Conservation (phyloP, 2,329 filamentous ascomycete species). For the Pezizomycotina sp. region DNA sequence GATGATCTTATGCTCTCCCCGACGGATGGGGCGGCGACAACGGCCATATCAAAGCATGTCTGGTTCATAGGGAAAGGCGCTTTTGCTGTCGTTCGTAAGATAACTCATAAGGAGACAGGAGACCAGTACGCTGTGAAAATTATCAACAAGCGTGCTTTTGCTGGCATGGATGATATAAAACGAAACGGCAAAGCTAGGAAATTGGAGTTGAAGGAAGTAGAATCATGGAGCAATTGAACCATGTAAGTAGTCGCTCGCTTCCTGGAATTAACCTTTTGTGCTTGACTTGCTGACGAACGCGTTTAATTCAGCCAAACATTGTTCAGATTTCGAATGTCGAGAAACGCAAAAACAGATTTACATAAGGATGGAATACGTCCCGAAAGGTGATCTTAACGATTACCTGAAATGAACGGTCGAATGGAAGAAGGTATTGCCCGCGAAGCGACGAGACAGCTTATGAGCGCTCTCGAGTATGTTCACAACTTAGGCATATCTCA, state of each 20-base stretch:
- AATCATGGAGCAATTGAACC: constrained; percentile 77
- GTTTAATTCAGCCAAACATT: constrained; percentile 51
- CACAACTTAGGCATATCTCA: constrained; percentile 84
- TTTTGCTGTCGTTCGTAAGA: constrained; percentile 83
- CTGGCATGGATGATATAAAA: constrained; percentile 13
- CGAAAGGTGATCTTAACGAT: constrained; percentile 64
- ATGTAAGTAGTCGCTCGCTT: constrained; percentile 43
- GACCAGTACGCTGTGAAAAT: constrained; percentile 81
- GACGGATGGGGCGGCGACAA: constrained; percentile 68
- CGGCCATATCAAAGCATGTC: constrained; percentile 61
- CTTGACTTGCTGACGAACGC: constrained; percentile 14
- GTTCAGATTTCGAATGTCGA: constrained; percentile 82
- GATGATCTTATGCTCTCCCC: constrained; percentile 27
- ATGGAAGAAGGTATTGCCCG: constrained; percentile 55
- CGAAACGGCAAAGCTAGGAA: constrained; percentile 13
- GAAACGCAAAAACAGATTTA: constrained; percentile 68
- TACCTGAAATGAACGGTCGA: constrained; percentile 45
- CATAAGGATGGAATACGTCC: constrained; percentile 93
- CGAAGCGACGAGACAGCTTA: constrained; percentile 55
- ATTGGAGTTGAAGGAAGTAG: constrained; percentile 68
- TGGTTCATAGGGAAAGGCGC: constrained; percentile 77
- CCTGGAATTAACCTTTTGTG: constrained; percentile 3
- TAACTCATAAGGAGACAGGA: constrained; percentile 73
- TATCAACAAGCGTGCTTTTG: constrained; percentile 73
- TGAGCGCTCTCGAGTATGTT: constrained; percentile 70